These are phyloP conservation scores for Eustoma russellianum DNA, from an alignment of 257 asterid genomes.

Conservation along the genomic window DNA sequence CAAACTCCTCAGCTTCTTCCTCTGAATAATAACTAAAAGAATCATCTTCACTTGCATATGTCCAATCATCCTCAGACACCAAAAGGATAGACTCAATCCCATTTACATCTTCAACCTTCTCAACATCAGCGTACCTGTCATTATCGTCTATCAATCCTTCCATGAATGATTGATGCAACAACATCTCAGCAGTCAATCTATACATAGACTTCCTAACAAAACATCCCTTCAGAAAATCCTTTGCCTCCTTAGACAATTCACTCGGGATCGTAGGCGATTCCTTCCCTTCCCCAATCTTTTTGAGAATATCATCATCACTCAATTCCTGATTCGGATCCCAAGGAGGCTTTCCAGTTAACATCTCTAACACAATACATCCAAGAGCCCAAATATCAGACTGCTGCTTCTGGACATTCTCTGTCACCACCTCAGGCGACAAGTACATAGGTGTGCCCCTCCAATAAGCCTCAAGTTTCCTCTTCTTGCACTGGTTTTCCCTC, in stretches of 20 bases:
- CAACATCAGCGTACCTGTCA: conserved; percentile 17
- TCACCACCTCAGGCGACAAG: conserved; percentile 68
- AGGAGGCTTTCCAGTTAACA: conserved; percentile 64
- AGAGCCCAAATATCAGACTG: conserved; percentile 86
- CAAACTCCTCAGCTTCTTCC: conserved; percentile 27
- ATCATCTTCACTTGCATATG: conserved; percentile 30
- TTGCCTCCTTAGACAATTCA: conserved; percentile 54
- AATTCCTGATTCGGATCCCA: conserved; percentile 36
- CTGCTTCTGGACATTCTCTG: conserved; percentile 49
- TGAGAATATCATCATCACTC: conserved; percentile 38
- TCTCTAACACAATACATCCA: conserved; percentile 76
- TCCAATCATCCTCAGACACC: conserved; percentile 44
- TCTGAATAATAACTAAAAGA: conserved; percentile 37
- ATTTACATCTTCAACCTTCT: conserved; percentile 34
- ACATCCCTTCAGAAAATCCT: conserved; percentile 66
- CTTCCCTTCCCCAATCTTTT: conserved; percentile 38
- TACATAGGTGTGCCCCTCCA: conserved; percentile 85
- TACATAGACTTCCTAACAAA: conserved; percentile 64
- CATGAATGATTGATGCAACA: conserved; percentile 54
- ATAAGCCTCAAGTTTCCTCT: conserved; percentile 59
- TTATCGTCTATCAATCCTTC: conserved; percentile 30
- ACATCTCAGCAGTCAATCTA: conserved; percentile 73
- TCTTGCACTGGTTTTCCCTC: conserved; percentile 51
- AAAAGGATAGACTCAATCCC: conserved; percentile 36
- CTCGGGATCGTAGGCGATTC: conserved; percentile 49